phyloP scores from a whole-genome alignment of 495 filamentous ascomycete species.

The Annulohypoxylon maeteangense region DNA sequence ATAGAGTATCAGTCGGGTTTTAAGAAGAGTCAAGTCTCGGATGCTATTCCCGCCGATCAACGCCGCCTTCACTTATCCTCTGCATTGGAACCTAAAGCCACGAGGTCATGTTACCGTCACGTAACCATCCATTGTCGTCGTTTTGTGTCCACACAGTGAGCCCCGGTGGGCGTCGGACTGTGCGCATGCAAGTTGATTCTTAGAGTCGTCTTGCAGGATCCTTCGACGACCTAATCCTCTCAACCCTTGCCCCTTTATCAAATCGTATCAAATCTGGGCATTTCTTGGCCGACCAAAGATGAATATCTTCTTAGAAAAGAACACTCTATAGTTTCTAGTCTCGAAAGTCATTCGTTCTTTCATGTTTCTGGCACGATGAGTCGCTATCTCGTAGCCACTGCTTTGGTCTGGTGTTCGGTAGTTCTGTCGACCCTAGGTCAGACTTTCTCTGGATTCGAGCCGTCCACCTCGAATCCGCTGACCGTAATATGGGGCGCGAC shows the following conservation, averaged over 20 bases:
- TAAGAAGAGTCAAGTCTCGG: not conserved
- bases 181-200: not conserved
- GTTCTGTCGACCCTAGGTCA: conserved; percentile 1
- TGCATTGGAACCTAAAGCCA: conserved; percentile 10
- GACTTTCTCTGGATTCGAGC: conserved; percentile 7
- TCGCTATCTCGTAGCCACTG: not conserved
- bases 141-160: not conserved
- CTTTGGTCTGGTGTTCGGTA: conserved; percentile 10
- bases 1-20: not conserved
- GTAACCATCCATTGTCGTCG: not conserved
- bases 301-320: conserved; percentile 9
- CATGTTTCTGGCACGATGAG: conserved; percentile 1
- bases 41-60: conserved; percentile 7
- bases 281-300: not conserved
- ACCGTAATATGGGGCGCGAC: not conserved
- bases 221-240: not conserved
- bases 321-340: conserved; percentile 5
- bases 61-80: not conserved
- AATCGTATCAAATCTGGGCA: not conserved
- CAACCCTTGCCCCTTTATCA: conserved; percentile 1
- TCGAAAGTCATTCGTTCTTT: conserved; percentile 10
- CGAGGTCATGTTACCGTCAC: conserved; percentile 3
- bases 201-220: not conserved
- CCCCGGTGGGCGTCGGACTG: not conserved
- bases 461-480: conserved; percentile 3